A percentile compares a stretch with the other conserved stretches of the same genome.
phyloP scores from a whole-genome alignment of 176 grass and related monocot species.

The Bonia amplexicaulis region DNA sequence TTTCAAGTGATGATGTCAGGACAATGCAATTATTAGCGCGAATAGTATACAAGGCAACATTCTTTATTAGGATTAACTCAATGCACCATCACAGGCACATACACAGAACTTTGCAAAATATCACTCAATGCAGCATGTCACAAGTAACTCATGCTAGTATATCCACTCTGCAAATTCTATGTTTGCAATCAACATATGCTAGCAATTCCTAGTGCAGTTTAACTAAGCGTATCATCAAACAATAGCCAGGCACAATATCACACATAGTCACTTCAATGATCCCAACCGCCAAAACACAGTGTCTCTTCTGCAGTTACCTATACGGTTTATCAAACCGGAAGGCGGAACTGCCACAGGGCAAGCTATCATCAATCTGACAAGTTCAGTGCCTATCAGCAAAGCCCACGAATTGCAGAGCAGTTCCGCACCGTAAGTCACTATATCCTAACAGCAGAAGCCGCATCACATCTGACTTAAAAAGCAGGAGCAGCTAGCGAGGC shows the following conservation, averaged over 20 bases:
- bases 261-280: not conserved
- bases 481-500: not conserved
- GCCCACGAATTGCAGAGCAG: not conserved
- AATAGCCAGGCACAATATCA: too few relatives aligned
- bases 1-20: not conserved
- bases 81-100: not conserved
- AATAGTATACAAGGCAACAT: not conserved
- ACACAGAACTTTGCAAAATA: not conserved
- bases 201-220: not conserved
- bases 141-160: not conserved
- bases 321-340: not conserved
- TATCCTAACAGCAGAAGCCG: not conserved
- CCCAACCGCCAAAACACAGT: not conserved
- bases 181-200: not conserved
- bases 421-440: not conserved
- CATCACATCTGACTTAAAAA: not conserved
- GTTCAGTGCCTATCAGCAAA: not conserved
- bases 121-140: not conserved
- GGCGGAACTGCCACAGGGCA: not conserved
- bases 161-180: not conserved
- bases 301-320: not conserved
- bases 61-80: not conserved
- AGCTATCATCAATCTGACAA: not conserved
- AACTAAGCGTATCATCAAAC: not conserved
- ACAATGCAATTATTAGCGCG: not conserved